phyloP scores from a whole-genome alignment of 805 yeast species.

The Yarrowia deformans region DNA sequence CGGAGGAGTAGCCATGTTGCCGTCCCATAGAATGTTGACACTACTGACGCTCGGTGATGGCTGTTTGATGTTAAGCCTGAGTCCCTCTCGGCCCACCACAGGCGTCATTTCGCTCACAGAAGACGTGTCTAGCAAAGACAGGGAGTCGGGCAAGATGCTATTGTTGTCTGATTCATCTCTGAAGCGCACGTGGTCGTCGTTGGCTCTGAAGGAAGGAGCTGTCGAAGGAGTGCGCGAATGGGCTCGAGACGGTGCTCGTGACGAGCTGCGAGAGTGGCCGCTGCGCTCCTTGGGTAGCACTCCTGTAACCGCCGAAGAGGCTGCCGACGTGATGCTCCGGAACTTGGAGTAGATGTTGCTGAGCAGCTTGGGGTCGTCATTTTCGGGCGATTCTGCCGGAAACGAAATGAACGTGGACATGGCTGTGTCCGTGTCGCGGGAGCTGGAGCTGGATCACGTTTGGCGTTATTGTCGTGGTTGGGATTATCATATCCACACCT shows the following conservation, averaged over 20 bases:
- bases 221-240: conserved; percentile 23
- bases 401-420: conserved; percentile 33
- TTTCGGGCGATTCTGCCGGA: conserved; percentile 34
- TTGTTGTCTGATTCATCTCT: conserved; percentile 25
- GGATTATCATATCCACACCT: conserved; percentile 3
- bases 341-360: conserved; percentile 44
- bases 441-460: neutral
- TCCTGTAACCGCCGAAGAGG: conserved; percentile 44
- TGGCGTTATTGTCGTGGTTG: conserved; percentile 3
- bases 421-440: neutral
- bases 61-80: conserved; percentile 17
- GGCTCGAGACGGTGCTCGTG: neutral
- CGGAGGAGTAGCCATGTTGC: conserved; percentile 31
- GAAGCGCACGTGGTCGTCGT: conserved; percentile 17
- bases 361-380: conserved; percentile 40
- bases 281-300: conserved; percentile 40
- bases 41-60: conserved; percentile 28
- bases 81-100: conserved; percentile 17
- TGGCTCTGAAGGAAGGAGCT: conserved; percentile 5
- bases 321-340: conserved; percentile 44
- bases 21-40: conserved; percentile 33
- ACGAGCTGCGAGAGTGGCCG: conserved; percentile 24
- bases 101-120: conserved; percentile 32
- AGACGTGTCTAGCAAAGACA: conserved; percentile 34
- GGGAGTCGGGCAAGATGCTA: conserved; percentile 30